Base-by-base conservation (phyloP, 805 yeast species). In the Metschnikowia cubensis region DNA sequence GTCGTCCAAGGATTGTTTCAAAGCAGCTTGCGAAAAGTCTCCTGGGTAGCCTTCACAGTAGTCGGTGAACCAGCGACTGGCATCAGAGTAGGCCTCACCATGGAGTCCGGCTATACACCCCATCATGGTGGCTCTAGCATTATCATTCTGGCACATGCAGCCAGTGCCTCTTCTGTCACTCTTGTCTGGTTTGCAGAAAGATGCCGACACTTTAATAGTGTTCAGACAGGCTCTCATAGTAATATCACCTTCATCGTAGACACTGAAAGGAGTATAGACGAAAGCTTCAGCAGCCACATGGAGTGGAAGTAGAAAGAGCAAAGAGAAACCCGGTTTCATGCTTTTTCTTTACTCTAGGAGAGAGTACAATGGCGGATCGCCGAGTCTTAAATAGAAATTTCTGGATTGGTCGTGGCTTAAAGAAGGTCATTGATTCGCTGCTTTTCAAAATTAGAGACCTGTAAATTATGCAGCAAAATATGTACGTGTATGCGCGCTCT, bases 121-220 rank as follows among this genome's bases (percentile, higher is more conserved):
- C 35, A 42, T 36, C 33, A 50, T 20, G 10, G 52, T 46, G 6
- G 49, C 50, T 17, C 32, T 32, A 3, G 50, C 52, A 33, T 46
- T 41, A 6, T 50, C 45, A 13, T 50, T 41, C 25, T 22, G 38
- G 33, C 52, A 50, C 36, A 25, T 41, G 29, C 52, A 50, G 8
- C 32, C 35, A 32, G 13, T 25, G 18, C 46, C 46, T 22, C 3
- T 43, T 22, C 39, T 34, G 18, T 43, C 46, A 3, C 6, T 7
- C 8, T 21, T 35, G 22, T 17, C 14, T 14, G 21, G 22, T 6
- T 10, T 3, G 14, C 46, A 43, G n/a, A 43, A 43, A 2, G 32
- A 20, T 4, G 34, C 46, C 7, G 46, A 15, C 3, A n/a, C 3
- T 6, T 17, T 10, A 20, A 43, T 22, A 2, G 46, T 43, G 15